Evolutionary conservation across 768 basidiomycete genomes (phyloP), one percentile per base, ranked within the genome.

Genomic region (Tubosaeta sp.): DNA sequence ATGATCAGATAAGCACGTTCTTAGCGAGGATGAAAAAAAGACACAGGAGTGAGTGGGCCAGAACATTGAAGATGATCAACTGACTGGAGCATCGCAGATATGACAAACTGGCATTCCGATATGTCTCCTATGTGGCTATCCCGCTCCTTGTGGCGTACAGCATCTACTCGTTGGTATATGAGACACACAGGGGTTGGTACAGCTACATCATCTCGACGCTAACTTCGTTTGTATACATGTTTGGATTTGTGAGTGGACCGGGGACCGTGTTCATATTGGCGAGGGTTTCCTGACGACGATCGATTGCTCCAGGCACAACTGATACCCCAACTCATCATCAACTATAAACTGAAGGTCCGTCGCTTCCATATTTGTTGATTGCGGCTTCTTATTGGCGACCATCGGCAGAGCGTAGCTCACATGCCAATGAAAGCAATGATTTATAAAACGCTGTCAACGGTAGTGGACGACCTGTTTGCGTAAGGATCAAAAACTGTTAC

Each of bases 401-500:
- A 35, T 41, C 13, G 48, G 24, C 72, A 94, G 87, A 92, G 87
- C 67, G 94, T 96, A 31, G 88, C 95, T 40, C 95, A 98, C 67
- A 93, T 98, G 87, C 94, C 94, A 18, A 94, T 96, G 87, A 96
- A 94, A 68, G 89, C 94, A 4, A 93, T 98, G 90, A 85, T 94
- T 59, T 95, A 93, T 77, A 96, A 95, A 73, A 84, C 89, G 2
- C 76, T 95, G 52, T 87, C 90, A 40, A 90, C 86, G 1, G 87
- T 90, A 43, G 88, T 94, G 40, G 94, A 95, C 71, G 93, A 97
- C 69, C 81, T 95, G 59, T 91, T 92, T 66, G 86, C 87, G 88
- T 92, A 75, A 60, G 86, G 61, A 40, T 58, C 31, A 51, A 31
- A 18, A 41, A 27, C 40, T 24, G 50, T 62, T 53, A 44, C 63